phyloP scores from a whole-genome alignment of 306 rosid genomes.

The Prunus mume region DNA sequence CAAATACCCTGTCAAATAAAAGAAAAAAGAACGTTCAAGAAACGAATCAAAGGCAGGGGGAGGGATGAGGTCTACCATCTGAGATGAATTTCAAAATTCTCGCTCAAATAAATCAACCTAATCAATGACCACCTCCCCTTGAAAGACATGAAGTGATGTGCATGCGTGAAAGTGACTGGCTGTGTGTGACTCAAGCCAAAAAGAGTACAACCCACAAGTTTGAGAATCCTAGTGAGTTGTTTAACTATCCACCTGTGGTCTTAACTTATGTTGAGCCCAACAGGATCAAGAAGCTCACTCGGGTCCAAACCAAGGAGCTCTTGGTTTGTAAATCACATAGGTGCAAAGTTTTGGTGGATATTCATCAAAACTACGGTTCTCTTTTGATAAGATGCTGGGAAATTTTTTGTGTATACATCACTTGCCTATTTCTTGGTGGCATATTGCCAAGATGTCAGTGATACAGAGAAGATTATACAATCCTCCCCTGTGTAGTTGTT shows the following conservation, averaged over 20 bases:
- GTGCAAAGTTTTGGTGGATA: background rate
- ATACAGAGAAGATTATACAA: background rate
- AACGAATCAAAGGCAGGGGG: background rate
- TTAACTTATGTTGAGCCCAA: constrained; percentile 46
- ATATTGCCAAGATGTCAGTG: background rate
- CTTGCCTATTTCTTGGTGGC: background rate
- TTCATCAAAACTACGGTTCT: background rate
- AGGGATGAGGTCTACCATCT: constrained; percentile 29
- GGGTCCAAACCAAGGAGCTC: constrained; percentile 73
- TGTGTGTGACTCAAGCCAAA: constrained; percentile 76
- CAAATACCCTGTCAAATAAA: too few relatives aligned
- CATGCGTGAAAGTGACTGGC: constrained; percentile 47
- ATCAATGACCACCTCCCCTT: constrained; percentile 60
- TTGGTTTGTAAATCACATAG: constrained; percentile 32
- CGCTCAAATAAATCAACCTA: constrained; percentile 45
- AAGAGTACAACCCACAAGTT: constrained; percentile 54
- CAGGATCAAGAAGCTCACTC: constrained; percentile 61
- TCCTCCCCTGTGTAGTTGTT: background rate
- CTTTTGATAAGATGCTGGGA: background rate
- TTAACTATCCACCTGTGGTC: constrained; percentile 53
- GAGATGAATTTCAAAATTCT: constrained; percentile 48
- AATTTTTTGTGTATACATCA: background rate
- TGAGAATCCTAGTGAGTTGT: constrained; percentile 58
- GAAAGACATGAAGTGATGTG: constrained; percentile 61
- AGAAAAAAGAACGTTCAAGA: too few relatives aligned